Percentiles rank a stretch among this genome's conserved stretches.
phyloP scores from a whole-genome alignment of 2,329 filamentous ascomycete genomes.

The Claviceps pazoutovae region DNA sequence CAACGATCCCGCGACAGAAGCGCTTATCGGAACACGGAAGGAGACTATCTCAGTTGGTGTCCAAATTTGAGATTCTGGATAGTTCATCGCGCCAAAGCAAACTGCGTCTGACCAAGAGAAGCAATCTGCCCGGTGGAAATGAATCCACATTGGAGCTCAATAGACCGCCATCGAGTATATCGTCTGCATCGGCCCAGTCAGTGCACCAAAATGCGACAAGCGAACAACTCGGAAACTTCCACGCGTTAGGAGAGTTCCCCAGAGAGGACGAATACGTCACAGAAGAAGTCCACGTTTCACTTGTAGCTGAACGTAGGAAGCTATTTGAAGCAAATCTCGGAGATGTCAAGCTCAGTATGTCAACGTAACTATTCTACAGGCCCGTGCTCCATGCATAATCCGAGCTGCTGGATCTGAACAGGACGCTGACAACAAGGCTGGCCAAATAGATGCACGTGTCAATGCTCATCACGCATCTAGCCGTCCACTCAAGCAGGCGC shows the following conservation, averaged over 20 bases:
- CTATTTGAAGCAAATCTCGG: constrained; percentile 11
- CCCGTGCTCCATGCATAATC: not conserved
- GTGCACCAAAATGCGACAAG: not conserved
- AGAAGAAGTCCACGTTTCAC: constrained; percentile 2
- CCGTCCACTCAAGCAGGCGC: not conserved
- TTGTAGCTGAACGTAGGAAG: constrained; percentile 13
- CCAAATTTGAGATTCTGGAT: constrained; percentile 22
- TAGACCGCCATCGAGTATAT: not conserved
- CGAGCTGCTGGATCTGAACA: not conserved
- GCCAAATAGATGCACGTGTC: not conserved
- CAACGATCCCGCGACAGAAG: not conserved
- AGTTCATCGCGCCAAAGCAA: constrained; percentile 5
- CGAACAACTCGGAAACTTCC: not conserved
- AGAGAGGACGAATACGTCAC: not conserved
- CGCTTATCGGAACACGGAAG: not conserved
- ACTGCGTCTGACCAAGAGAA: not conserved
- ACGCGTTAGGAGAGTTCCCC: no score
- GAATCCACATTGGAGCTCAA: constrained; percentile 1
- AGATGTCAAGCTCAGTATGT: not conserved
- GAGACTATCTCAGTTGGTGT: constrained; percentile 19
- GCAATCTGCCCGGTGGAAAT: not conserved
- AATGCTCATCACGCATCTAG: not conserved
- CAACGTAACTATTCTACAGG: not conserved
- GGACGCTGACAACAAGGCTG: not conserved
- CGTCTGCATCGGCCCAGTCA: not conserved